phyloP scores from a whole-genome alignment of 352 stramenopile species.

The Phytophthora pisi region DNA sequence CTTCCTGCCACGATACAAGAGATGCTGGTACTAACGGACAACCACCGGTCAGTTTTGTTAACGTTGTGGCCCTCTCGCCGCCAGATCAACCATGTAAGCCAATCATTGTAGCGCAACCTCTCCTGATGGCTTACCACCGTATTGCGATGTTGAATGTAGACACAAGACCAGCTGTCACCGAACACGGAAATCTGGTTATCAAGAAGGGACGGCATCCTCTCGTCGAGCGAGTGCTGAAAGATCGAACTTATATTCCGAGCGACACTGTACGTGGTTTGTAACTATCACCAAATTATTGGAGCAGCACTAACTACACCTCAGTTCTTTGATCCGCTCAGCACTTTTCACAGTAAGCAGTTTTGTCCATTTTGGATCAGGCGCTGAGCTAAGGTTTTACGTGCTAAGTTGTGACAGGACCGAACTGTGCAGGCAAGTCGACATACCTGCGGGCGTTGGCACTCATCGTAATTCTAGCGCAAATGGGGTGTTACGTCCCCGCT shows the following conservation, averaged over 20 bases:
- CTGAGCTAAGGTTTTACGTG: conserved; percentile 16
- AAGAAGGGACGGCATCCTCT: conserved; percentile 84
- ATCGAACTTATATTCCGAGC: conserved; percentile 85
- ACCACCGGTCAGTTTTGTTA: conserved; percentile 73
- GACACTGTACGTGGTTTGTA: conserved; percentile 57
- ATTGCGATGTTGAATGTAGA: conserved; percentile 38
- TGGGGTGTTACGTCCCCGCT: conserved; percentile 91
- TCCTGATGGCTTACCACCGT: conserved; percentile 1
- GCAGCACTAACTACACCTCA: conserved; percentile 20
- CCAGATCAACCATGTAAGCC: conserved; percentile 73
- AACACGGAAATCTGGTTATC: conserved; percentile 78
- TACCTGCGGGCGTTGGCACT: conserved; percentile 84
- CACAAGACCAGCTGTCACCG: conserved; percentile 67
- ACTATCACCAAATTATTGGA: background rate
- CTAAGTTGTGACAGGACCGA: conserved; percentile 89
- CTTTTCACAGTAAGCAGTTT: conserved; percentile 65
- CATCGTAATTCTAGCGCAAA: conserved; percentile 92
- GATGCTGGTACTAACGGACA: background rate
- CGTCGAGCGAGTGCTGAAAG: conserved; percentile 70
- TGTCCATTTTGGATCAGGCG: background rate
- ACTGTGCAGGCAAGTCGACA: conserved; percentile 93
- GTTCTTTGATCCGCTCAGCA: conserved; percentile 78
- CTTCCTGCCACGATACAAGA: background rate
- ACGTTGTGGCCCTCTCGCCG: conserved; percentile 82
- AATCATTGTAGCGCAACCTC: background rate